These are phyloP conservation scores for Neonothopanus nambi DNA, from an alignment of 1,284 basidiomycete genomes.

Conservation along the genomic window DNA sequence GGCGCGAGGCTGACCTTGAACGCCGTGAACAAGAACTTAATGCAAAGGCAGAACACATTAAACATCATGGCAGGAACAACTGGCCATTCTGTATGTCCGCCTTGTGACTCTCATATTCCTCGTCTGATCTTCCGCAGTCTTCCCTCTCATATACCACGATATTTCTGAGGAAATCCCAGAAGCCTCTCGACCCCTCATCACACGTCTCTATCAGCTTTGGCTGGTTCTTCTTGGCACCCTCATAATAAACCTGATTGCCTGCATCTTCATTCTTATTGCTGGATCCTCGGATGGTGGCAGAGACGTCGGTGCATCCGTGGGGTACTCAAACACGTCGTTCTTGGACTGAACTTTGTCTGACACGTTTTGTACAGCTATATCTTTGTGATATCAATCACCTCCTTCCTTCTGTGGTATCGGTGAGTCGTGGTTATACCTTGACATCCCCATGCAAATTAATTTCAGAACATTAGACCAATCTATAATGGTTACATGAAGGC, in stretches of 20 bases:
- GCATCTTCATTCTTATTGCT: conserved; percentile 81
- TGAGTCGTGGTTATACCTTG: conserved; percentile 30
- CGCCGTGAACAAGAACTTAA: conserved; percentile 73
- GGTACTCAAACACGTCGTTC: conserved; percentile 46
- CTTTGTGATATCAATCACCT: conserved; percentile 76
- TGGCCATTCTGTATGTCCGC: conserved; percentile 78
- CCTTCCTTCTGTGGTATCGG: conserved; percentile 94
- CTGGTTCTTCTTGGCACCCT: conserved; percentile 79
- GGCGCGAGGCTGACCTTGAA: conserved; percentile 79
- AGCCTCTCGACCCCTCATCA: conserved; percentile 77
- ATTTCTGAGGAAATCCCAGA: conserved; percentile 89
- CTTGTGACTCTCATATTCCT: conserved; percentile 13
- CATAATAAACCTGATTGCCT: conserved; percentile 88
- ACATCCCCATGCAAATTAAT: conserved; percentile 16
- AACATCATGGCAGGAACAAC: conserved; percentile 83
- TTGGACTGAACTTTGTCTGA: conserved; percentile 21
- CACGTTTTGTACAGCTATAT: conserved; percentile 63
- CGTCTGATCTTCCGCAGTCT: conserved; percentile 55
- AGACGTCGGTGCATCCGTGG: conserved; percentile 80
- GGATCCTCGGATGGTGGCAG: conserved; percentile 78
- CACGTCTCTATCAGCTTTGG: conserved; percentile 87
- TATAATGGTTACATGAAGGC: conserved; percentile 98
- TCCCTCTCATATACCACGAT: conserved; percentile 92
- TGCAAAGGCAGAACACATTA: conserved; percentile 70
- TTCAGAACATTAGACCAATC: conserved; percentile 63